Percentiles rank a stretch among this genome's conserved stretches.
Conservation (phyloP, 176 grass and related monocot genomes). For the Oropetium thomaeum region DNA sequence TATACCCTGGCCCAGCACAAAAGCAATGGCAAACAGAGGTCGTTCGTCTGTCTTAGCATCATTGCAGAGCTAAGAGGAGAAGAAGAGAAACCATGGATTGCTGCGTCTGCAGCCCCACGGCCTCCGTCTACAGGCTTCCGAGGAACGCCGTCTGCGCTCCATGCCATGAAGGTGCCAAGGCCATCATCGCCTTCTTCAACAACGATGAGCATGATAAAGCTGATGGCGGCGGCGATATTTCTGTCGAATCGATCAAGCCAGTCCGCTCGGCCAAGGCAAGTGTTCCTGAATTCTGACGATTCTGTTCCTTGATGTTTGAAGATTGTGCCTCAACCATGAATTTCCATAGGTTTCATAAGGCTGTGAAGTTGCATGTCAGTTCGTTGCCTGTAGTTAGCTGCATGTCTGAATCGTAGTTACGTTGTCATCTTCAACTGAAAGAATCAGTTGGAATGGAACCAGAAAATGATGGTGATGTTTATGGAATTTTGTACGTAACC, state of each 20-base stretch:
- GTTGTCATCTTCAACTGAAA: constrained; percentile 12
- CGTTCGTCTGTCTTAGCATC: constrained; percentile 6
- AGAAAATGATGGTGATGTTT: not conserved
- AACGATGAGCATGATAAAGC: constrained; percentile 8
- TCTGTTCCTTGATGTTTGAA: not conserved
- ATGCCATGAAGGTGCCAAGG: constrained; percentile 76
- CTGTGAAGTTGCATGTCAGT: not conserved
- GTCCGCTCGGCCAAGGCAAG: constrained; percentile 42
- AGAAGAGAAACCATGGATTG: constrained; percentile 61
- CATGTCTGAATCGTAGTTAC: constrained; percentile 12
- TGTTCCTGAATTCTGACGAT: not conserved
- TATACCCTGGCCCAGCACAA: constrained; percentile 24
- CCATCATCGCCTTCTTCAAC: constrained; percentile 59
- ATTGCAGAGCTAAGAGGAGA: constrained; percentile 16
- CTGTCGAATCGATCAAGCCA: constrained; percentile 3
- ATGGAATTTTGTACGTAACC: not conserved
- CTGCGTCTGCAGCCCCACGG: constrained; percentile 87
- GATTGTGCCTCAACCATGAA: no score
- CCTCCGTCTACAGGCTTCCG: constrained; percentile 60
- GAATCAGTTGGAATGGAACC: no score
- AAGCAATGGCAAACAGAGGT: constrained; percentile 29
- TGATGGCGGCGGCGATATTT: not conserved
- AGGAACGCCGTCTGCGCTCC: constrained; percentile 69
- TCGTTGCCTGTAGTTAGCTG: not conserved
- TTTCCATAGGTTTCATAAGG: not conserved